phyloP scores from a whole-genome alignment of 148 eudicot species.

The Rhododendron williamsianum region DNA sequence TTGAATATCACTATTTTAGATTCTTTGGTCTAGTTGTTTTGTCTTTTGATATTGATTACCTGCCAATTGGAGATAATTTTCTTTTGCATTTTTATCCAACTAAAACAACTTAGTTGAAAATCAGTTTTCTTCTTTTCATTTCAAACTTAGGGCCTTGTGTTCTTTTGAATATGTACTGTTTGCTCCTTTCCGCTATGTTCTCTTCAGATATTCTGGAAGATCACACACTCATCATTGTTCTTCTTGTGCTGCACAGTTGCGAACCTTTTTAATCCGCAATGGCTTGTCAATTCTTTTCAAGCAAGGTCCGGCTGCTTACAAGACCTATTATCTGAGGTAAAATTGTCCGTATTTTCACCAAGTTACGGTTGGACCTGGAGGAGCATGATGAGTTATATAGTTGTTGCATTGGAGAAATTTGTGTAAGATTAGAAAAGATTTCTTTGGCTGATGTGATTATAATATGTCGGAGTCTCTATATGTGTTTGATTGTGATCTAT shows the following conservation, averaged over 20 bases:
- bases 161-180: background rate
- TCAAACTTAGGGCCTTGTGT: background rate
- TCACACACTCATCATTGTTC: constrained; percentile 6
- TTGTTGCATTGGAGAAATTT: background rate
- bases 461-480: background rate
- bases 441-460: background rate
- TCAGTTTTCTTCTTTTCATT: background rate
- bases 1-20: background rate
- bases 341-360: background rate
- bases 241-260: constrained; percentile 42
- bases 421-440: background rate
- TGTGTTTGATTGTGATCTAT: background rate
- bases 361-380: background rate
- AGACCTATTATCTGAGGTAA: constrained; percentile 72
- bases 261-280: constrained; percentile 89
- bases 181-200: background rate
- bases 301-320: constrained; percentile 82
- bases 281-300: constrained; percentile 79
- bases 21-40: background rate
- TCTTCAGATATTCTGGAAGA: background rate
- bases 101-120: background rate
- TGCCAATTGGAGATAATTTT: background rate
- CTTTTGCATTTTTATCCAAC: background rate
- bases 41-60: background rate
- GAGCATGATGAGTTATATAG: background rate